phyloP scores from a whole-genome alignment of 352 stramenopile genomes.

The Globisporangium okanoganense region DNA sequence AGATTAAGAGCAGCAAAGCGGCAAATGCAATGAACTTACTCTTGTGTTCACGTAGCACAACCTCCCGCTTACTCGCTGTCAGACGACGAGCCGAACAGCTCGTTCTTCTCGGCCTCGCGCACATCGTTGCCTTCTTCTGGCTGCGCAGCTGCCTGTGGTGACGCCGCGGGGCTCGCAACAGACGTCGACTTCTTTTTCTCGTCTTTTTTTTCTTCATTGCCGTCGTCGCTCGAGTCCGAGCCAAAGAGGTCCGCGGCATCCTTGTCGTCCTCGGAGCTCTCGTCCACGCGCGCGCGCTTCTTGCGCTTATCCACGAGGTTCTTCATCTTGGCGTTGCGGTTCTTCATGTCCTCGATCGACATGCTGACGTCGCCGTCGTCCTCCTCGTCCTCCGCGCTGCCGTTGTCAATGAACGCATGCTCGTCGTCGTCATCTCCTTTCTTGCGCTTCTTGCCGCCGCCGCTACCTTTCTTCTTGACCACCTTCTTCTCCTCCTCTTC shows the following conservation, averaged over 20 bases:
- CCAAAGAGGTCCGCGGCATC: conserved; percentile 67
- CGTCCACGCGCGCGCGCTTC: conserved; percentile 51
- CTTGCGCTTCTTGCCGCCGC: conserved; percentile 65
- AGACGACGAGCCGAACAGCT: conserved; percentile 83
- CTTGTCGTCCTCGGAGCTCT: conserved; percentile 66
- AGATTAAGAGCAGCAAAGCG: not conserved
- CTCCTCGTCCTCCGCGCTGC: conserved; percentile 47
- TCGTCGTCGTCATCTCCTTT: conserved; percentile 46
- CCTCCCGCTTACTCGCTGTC: conserved; percentile 54
- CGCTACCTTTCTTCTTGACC: conserved; percentile 57
- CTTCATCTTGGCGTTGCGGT: conserved; percentile 84
- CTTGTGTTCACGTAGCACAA: not conserved
- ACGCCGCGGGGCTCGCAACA: not conserved
- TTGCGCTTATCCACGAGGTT: conserved; percentile 82
- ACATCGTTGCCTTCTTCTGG: conserved; percentile 16
- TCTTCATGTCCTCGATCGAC: conserved; percentile 90
- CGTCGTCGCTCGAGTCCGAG: conserved; percentile 72
- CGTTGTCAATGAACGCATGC: conserved; percentile 17
- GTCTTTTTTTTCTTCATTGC: conserved; percentile 11
- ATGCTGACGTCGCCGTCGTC: conserved; percentile 55
- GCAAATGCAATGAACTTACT: not conserved
- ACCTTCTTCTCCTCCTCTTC: conserved; percentile 85
- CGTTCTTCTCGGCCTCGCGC: conserved; percentile 70
- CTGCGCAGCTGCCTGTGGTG: conserved; percentile 1
- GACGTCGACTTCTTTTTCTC: not conserved